Base-by-base conservation (phyloP, 257 asterid genomes). In the Penstemon barbatus region DNA sequence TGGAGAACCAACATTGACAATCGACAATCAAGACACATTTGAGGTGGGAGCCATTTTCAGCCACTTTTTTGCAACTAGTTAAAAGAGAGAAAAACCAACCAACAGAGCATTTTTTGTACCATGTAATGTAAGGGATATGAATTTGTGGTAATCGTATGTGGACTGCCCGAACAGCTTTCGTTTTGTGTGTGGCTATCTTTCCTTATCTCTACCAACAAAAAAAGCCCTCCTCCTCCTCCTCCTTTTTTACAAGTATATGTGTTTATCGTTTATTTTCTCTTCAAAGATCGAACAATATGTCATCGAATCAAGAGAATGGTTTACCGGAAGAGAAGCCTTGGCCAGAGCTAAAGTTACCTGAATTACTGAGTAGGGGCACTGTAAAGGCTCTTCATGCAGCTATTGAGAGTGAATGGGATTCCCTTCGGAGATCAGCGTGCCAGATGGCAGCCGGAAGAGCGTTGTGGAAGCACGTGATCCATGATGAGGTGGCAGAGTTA, bases 371-470 rank as follows among this genome's bases (percentile, higher is more conserved):
- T 37, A 79, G 73, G 15, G 92, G 74, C 45, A 39, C 85, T n/a
- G 63, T 93, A 13, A 75, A 79, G 56, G 78, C 78, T 60, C 76
- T 88, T 58, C 96, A 93, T 77, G 83, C 86, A 58, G 77, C 80
- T 19, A 82, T 89, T 4, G 93, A 88, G 41, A 81, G 71, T 4
- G 87, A 86, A 3, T 93, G 98, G 98, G 98, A 90, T 75, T 48
- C 73, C 5, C 78, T 84, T 43, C 69, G 93, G 51, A 79, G 81
- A 48, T 93, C 98, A 0, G 95, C 96, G 5, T 90, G 97, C 76
- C 98, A 93, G 84, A 90, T 95, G 3, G 98, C 98, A 2, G 96
- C 98, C 0, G 98, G 94, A 9, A 76, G 98, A 25, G 98, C 98
- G 10, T 71, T 90, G 79, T 93, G 98, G 98, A 90, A 82, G 74